These are phyloP conservation scores for Lepidopterella palustris DNA, from an alignment of 495 filamentous ascomycete species.

Conservation along the genomic window DNA sequence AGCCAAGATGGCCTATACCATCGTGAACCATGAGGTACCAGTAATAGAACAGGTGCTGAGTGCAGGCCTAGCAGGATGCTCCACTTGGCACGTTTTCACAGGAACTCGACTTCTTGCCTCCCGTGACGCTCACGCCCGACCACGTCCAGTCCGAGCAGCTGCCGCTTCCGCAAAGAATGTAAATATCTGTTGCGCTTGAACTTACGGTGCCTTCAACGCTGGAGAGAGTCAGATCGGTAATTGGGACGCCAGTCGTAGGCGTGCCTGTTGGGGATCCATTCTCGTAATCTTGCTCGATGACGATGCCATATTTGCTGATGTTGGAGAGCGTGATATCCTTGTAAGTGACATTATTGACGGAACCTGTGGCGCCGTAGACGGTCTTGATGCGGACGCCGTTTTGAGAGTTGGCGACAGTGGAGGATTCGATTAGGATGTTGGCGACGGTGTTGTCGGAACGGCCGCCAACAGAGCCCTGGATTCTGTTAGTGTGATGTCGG, in stretches of 20 bases:
- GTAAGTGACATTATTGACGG: slow-evolving; percentile 54
- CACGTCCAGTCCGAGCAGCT: slow-evolving; percentile 33
- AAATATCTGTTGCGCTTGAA: slow-evolving; percentile 41
- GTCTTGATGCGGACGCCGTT: slow-evolving; percentile 64
- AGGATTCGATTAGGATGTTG: slow-evolving; percentile 49
- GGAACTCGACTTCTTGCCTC: slow-evolving; percentile 23
- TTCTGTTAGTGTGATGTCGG: not conserved
- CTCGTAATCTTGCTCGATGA: slow-evolving; percentile 65
- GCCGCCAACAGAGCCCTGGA: slow-evolving; percentile 54
- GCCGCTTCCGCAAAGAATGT: slow-evolving; percentile 40
- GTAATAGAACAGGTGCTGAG: not conserved
- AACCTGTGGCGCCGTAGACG: slow-evolving; percentile 49
- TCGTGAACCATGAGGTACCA: too few relatives aligned
- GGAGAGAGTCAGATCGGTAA: slow-evolving; percentile 51
- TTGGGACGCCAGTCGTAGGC: slow-evolving; percentile 55
- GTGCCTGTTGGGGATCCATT: slow-evolving; percentile 56
- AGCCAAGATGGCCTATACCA: not conserved
- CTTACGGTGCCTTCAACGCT: slow-evolving; percentile 48
- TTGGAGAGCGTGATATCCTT: slow-evolving; percentile 50
- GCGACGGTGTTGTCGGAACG: slow-evolving; percentile 54
- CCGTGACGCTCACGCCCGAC: slow-evolving; percentile 26
- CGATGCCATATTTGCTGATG: slow-evolving; percentile 57
- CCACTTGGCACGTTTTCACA: slow-evolving; percentile 26
- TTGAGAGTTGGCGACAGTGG: slow-evolving; percentile 47
- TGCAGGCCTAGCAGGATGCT: slow-evolving; percentile 11